phyloP scores from a whole-genome alignment of 768 basidiomycete species.

The Mycena capillaripes region DNA sequence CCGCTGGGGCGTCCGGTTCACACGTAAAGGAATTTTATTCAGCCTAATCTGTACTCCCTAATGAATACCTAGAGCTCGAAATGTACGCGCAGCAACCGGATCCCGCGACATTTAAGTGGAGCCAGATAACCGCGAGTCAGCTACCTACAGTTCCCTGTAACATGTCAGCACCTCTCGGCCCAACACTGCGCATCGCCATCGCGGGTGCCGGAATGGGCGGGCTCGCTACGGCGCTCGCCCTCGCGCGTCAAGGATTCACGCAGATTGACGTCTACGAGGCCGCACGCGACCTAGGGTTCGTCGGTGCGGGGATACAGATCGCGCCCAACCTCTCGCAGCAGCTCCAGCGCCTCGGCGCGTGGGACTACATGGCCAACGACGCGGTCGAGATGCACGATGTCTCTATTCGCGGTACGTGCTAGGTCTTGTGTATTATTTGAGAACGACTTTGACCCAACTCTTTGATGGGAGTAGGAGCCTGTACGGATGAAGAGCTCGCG shows the following conservation, averaged over 20 bases:
- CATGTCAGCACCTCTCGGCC: constrained; percentile 10
- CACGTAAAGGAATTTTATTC: no score
- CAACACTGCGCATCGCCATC: constrained; percentile 34
- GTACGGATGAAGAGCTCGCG: constrained; percentile 46
- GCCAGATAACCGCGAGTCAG: no score
- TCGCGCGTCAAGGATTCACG: constrained; percentile 47
- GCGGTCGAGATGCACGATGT: constrained; percentile 45
- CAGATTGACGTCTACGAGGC: constrained; percentile 48
- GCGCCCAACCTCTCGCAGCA: constrained; percentile 51
- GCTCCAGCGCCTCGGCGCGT: constrained; percentile 44
- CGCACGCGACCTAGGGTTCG: constrained; percentile 47
- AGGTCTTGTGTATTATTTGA: background rate
- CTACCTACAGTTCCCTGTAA: no score
- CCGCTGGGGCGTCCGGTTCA: no score
- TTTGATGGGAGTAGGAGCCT: background rate
- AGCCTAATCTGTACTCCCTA: no score
- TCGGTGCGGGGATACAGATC: constrained; percentile 55
- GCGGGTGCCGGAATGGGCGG: constrained; percentile 44
- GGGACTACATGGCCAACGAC: constrained; percentile 42
- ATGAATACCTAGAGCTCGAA: no score
- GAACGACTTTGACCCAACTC: background rate
- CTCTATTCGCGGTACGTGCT: constrained; percentile 42
- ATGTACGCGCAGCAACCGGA: no score
- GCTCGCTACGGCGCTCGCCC: constrained; percentile 45
- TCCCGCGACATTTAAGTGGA: no score